Conservation (phyloP, 2,329 filamentous ascomycete genomes). For the Cryphonectria japonica region DNA sequence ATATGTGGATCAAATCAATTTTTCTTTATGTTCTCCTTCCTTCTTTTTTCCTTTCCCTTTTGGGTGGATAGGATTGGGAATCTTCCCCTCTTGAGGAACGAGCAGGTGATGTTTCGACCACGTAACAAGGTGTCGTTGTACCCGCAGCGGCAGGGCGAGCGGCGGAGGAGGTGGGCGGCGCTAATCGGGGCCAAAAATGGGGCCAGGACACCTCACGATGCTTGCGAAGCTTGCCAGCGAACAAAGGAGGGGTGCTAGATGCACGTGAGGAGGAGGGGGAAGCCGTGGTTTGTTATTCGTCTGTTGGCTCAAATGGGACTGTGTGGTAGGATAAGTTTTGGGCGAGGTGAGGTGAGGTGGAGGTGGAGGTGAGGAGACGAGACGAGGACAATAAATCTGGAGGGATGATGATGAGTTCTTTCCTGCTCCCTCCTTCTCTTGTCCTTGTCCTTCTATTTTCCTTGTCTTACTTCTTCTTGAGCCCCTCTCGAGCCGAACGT, state of each 20-base stretch:
- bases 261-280: background rate
- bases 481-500: too few species aligned
- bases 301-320: background rate
- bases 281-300: background rate
- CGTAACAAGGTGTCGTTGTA: constrained; percentile 25
- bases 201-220: constrained; percentile 13
- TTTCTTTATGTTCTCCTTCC: background rate
- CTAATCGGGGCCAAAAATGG: constrained; percentile 20
- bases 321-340: background rate
- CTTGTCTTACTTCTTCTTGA: background rate
- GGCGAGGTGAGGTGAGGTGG: background rate
- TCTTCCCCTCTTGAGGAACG: background rate
- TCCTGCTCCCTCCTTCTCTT: background rate
- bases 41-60: too few species aligned
- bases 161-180: constrained; percentile 16
- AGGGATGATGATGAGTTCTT: background rate
- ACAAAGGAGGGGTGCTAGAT: background rate
- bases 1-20: background rate
- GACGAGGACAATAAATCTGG: background rate
- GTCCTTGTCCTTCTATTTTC: background rate
- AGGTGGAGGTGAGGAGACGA: background rate
- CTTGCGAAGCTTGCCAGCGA: background rate
- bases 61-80: constrained; percentile 3
- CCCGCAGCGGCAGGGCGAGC: constrained; percentile 13
- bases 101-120: constrained; percentile 25